These are phyloP conservation scores for Babesia ovata DNA, from an alignment of 169 alveolate species.

Conservation along the genomic window DNA sequence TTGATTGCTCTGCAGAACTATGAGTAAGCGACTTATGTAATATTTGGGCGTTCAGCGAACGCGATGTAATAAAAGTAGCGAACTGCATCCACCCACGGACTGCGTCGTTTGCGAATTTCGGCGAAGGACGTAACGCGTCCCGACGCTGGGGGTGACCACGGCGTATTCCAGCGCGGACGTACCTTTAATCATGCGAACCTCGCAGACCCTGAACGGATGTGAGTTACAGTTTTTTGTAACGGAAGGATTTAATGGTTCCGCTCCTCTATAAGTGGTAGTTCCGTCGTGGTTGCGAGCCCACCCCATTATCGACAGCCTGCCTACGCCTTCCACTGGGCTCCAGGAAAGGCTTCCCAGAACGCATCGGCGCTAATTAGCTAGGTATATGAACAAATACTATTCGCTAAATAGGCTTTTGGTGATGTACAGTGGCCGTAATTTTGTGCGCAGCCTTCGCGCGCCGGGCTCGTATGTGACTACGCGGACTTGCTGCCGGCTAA, in stretches of 20 bases:
- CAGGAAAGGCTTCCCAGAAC: background rate
- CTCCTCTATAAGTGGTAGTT: background rate
- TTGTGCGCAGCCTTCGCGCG: too few species aligned
- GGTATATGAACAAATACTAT: too few species aligned
- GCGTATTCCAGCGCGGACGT: background rate
- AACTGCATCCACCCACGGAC: background rate
- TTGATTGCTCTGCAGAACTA: conserved; percentile 16
- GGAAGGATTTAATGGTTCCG: conserved; percentile 8
- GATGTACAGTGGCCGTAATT: too few species aligned
- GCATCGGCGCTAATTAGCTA: too few species aligned
- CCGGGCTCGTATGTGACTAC: too few species aligned
- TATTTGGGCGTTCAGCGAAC: background rate
- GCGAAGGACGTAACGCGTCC: background rate
- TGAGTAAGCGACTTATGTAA: background rate
- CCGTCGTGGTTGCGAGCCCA: background rate
- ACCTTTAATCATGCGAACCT: conserved; percentile 6
- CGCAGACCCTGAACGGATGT: background rate
- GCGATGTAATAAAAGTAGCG: background rate
- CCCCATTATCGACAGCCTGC: conserved; percentile 46
- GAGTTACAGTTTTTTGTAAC: background rate
- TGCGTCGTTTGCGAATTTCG: background rate
- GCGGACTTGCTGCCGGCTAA: too few species aligned
- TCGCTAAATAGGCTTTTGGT: too few species aligned
- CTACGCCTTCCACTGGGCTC: background rate
- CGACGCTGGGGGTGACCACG: conserved; percentile 15